phyloP scores from a whole-genome alignment of 768 basidiomycete species.

The Calocybe cyanea region DNA sequence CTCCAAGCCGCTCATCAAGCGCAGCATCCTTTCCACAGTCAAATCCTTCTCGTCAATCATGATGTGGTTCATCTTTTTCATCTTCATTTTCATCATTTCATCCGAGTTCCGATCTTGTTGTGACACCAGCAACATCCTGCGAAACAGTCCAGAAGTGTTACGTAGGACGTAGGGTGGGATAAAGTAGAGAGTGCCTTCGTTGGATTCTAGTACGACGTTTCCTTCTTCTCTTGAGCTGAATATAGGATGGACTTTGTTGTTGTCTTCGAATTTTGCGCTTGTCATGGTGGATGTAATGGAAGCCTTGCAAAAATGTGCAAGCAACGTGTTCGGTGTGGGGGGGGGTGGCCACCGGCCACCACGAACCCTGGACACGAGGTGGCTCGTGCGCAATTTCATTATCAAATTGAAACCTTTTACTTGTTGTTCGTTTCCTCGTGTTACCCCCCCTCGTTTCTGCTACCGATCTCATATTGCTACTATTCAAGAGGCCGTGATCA shows the following conservation, averaged over 20 bases:
- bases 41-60: conserved; percentile 30
- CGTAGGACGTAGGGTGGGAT: conserved; percentile 39
- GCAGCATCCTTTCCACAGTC: conserved; percentile 34
- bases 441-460: no score
- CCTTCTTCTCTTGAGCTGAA: conserved; percentile 40
- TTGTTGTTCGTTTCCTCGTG: no score
- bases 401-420: no score
- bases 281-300: conserved; percentile 15
- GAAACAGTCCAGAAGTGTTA: conserved; percentile 38
- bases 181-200: conserved; percentile 39
- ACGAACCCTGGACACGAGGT: not conserved
- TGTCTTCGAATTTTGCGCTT: conserved; percentile 14
- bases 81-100: not conserved
- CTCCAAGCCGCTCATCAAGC: conserved; percentile 38
- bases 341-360: no score
- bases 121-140: conserved; percentile 26
- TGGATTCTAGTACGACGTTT: conserved; percentile 33
- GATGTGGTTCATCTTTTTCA: conserved; percentile 12
- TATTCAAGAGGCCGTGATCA: no score
- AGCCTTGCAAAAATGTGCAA: conserved; percentile 1
- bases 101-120: no score
- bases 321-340: conserved; percentile 5
- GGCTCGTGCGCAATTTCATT: no score
- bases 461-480: no score
- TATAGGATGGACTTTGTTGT: conserved; percentile 22